These are phyloP conservation scores for Penicillium sp. DNA, from an alignment of 2,329 filamentous ascomycete species.

Conservation along the genomic window DNA sequence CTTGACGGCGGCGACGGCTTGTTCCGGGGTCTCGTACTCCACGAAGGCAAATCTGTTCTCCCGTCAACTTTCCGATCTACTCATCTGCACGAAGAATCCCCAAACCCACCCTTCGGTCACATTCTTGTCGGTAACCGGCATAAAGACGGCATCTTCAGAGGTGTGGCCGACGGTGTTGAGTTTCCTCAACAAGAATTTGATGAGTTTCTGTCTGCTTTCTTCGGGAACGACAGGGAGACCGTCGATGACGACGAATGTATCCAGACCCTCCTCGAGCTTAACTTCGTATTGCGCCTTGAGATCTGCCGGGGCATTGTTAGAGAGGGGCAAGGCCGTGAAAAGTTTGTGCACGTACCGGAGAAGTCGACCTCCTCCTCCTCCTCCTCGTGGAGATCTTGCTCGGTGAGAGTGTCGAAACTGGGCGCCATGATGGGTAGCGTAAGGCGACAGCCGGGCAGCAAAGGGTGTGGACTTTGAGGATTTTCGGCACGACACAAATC, in stretches of 20 bases:
- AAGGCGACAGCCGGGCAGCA: constrained; percentile 25
- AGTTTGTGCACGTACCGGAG: constrained; percentile 53
- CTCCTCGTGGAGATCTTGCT: constrained; percentile 85
- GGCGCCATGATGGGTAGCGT: constrained; percentile 70
- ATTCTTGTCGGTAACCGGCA: constrained; percentile 86
- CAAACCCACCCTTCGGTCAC: constrained; percentile 75
- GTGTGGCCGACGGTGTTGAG: constrained; percentile 80
- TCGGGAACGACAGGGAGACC: constrained; percentile 85
- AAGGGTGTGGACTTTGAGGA: constrained; percentile 28
- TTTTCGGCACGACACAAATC: constrained; percentile 40
- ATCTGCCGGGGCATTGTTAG: constrained; percentile 51
- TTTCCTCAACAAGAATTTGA: constrained; percentile 95
- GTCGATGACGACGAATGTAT: constrained; percentile 94
- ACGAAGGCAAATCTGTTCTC: constrained; percentile 88
- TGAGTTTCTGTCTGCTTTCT: constrained; percentile 87
- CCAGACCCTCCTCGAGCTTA: constrained; percentile 89
- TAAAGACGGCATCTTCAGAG: constrained; percentile 82
- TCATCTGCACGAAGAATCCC: not conserved
- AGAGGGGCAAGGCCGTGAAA: constrained; percentile 27
- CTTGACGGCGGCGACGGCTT: constrained; percentile 85
- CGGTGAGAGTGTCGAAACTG: constrained; percentile 86
- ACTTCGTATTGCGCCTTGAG: constrained; percentile 93
- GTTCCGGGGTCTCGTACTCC: constrained; percentile 86
- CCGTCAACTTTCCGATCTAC: not conserved
- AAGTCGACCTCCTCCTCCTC: constrained; percentile 94